Evolutionary conservation across 768 basidiomycete genomes (phyloP).

Genomic region (Phylloporus scabripes): DNA sequence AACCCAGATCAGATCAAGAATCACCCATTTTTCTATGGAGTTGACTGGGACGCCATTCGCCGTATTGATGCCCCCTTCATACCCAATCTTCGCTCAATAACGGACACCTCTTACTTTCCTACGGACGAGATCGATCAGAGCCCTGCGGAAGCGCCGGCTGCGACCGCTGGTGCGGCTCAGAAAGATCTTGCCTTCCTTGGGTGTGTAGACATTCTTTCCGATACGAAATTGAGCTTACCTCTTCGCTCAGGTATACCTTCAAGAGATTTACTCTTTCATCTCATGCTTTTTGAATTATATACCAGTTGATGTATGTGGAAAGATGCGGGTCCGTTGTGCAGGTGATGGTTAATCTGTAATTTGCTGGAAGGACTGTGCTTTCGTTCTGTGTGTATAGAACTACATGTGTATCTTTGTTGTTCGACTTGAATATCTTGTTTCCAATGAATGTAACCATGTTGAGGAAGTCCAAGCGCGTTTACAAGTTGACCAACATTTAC

Average conservation of each 20-base stretch:
- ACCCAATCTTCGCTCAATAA: slow-evolving; percentile 88
- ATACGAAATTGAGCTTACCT: slow-evolving; percentile 1
- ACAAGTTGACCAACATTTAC: neutral
- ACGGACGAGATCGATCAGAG: slow-evolving; percentile 88
- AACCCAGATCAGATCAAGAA: slow-evolving; percentile 82
- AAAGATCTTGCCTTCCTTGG: slow-evolving; percentile 67
- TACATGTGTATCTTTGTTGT: too few relatives aligned
- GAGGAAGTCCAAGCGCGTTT: too few relatives aligned
- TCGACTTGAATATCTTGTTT: too few relatives aligned
- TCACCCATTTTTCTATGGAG: slow-evolving; percentile 93
- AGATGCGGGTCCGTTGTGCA: neutral
- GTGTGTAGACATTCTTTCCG: slow-evolving; percentile 30
- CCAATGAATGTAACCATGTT: too few relatives aligned
- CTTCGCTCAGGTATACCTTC: slow-evolving; percentile 60
- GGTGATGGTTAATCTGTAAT: slow-evolving; percentile 2
- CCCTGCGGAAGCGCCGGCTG: slow-evolving; percentile 40
- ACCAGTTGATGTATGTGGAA: neutral
- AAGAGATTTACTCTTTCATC: slow-evolving; percentile 68
- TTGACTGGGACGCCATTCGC: slow-evolving; percentile 86
- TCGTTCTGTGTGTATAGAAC: neutral
- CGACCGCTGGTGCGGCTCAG: slow-evolving; percentile 37
- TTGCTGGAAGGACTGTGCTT: neutral
- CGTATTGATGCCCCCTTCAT: slow-evolving; percentile 93
- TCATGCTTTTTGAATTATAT: slow-evolving; percentile 39
- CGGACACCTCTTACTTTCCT: slow-evolving; percentile 98